Evolutionary conservation across 345 rosid genomes (phyloP).

Genomic region (Diplotaxis tenuifolia): DNA sequence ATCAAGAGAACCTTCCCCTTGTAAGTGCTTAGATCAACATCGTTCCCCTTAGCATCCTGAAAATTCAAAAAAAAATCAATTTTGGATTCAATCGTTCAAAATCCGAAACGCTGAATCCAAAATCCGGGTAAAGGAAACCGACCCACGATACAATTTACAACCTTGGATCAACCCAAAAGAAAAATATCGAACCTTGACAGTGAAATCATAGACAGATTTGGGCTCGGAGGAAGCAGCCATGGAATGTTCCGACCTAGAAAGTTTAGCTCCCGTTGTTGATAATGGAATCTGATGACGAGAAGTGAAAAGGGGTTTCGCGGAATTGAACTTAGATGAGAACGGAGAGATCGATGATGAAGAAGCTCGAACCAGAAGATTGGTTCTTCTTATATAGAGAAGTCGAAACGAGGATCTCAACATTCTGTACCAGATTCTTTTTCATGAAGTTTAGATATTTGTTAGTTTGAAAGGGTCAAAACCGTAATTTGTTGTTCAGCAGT

Average conservation of each 20-base stretch:
- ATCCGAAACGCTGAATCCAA: background rate
- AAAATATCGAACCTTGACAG: slow-evolving; percentile 59
- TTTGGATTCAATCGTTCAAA: background rate
- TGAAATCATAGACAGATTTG: slow-evolving; percentile 66
- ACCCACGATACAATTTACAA: background rate
- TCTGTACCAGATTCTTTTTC: background rate
- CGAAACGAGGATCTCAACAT: slow-evolving; percentile 42
- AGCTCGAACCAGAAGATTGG: slow-evolving; percentile 13
- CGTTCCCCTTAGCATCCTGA: slow-evolving; percentile 79
- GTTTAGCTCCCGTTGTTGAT: slow-evolving; percentile 20
- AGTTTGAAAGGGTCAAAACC: background rate
- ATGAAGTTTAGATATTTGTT: background rate
- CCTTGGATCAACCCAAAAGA: background rate
- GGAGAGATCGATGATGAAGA: slow-evolving; percentile 31
- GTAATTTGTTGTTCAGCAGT: background rate
- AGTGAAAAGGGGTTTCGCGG: slow-evolving; percentile 28
- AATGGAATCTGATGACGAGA: slow-evolving; percentile 24
- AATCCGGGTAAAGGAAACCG: background rate
- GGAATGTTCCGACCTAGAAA: slow-evolving; percentile 42
- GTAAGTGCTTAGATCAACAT: slow-evolving; percentile 67
- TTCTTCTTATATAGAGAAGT: slow-evolving; percentile 25
- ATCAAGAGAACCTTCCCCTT: slow-evolving; percentile 82
- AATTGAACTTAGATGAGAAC: background rate
- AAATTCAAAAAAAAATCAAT: background rate
- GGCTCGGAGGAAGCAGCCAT: slow-evolving; percentile 63